phyloP scores from a whole-genome alignment of 805 yeast genomes.

The Myxozyma lipomycoides region DNA sequence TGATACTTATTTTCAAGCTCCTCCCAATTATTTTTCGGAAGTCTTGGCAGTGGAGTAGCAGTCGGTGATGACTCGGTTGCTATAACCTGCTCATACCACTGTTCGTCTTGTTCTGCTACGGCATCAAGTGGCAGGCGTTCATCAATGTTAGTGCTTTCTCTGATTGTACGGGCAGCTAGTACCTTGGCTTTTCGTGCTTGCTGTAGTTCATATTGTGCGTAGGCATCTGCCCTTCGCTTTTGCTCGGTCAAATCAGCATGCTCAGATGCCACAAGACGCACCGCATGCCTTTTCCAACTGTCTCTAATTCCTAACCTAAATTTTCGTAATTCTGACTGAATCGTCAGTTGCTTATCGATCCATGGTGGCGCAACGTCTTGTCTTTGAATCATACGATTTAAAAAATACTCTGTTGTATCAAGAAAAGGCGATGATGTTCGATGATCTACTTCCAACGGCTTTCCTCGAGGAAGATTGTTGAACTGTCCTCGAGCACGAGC shows the following conservation, averaged over 20 bases:
- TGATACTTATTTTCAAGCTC: constrained; percentile 20
- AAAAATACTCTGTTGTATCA: constrained; percentile 69
- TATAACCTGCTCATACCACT: neutral
- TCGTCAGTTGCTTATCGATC: constrained; percentile 72
- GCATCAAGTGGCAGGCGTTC: neutral
- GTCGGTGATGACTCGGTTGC: neutral
- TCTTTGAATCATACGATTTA: constrained; percentile 68
- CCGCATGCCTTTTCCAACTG: constrained; percentile 28
- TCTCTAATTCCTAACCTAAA: constrained; percentile 44
- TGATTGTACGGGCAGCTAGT: constrained; percentile 1
- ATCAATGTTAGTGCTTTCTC: neutral
- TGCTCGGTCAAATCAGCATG: constrained; percentile 34
- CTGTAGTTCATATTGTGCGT: constrained; percentile 10
- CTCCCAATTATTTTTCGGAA: constrained; percentile 23
- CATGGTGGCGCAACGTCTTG: constrained; percentile 87
- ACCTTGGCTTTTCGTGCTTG: constrained; percentile 1
- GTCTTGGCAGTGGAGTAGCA: constrained; percentile 3
- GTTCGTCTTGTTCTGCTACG: neutral
- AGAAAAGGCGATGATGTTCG: constrained; percentile 50
- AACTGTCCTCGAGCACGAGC: constrained; percentile 71
- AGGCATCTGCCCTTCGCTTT: constrained; percentile 6
- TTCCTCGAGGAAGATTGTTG: constrained; percentile 59
- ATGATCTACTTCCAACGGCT: constrained; percentile 45
- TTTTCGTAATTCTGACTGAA: constrained; percentile 45
- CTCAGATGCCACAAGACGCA: constrained; percentile 19